Percentiles rank a stretch among this genome's conserved stretches.
phyloP scores from a whole-genome alignment of 768 basidiomycete genomes.

The Psilocybe subaeruginosa region DNA sequence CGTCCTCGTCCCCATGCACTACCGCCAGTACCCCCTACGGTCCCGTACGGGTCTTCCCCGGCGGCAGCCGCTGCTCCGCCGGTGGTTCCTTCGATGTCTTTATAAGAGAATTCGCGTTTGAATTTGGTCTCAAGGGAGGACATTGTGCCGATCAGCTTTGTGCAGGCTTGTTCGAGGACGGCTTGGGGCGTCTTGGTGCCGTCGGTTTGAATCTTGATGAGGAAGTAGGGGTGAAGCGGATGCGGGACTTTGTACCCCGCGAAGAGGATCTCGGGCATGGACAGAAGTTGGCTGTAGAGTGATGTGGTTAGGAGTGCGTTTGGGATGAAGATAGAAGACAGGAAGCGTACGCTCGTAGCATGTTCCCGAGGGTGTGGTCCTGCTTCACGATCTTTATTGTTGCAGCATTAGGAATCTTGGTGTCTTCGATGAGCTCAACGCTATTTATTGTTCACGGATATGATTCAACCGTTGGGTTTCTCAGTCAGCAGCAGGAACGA shows the following conservation, averaged over 20 bases:
- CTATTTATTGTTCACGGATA: conserved; percentile 50
- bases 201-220: conserved; percentile 96
- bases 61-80: conserved; percentile 26
- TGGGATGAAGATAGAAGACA: neutral
- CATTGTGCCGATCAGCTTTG: conserved; percentile 74
- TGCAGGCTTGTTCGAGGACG: conserved; percentile 83
- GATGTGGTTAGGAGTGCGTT: neutral
- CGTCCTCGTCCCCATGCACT: conserved; percentile 48
- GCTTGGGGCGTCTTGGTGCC: conserved; percentile 81
- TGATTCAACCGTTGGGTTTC: conserved; percentile 9
- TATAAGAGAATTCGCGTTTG: conserved; percentile 81
- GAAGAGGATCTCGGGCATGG: conserved; percentile 87
- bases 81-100: conserved; percentile 62
- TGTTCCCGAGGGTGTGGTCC: conserved; percentile 95
- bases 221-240: conserved; percentile 91
- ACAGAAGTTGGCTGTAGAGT: conserved; percentile 77
- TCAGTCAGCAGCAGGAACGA: conserved; percentile 8
- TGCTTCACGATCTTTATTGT: conserved; percentile 95
- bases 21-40: conserved; percentile 23
- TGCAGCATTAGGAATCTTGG: conserved; percentile 96
- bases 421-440: conserved; percentile 91
- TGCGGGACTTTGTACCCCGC: conserved; percentile 99
- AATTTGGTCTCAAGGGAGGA: conserved; percentile 74
- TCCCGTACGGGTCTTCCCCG: conserved; percentile 35
- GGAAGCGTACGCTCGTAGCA: conserved; percentile 81